Evolutionary conservation across 192 early-diverging fungal genomes (phyloP).

Genomic region (Entomortierella parvispora): DNA sequence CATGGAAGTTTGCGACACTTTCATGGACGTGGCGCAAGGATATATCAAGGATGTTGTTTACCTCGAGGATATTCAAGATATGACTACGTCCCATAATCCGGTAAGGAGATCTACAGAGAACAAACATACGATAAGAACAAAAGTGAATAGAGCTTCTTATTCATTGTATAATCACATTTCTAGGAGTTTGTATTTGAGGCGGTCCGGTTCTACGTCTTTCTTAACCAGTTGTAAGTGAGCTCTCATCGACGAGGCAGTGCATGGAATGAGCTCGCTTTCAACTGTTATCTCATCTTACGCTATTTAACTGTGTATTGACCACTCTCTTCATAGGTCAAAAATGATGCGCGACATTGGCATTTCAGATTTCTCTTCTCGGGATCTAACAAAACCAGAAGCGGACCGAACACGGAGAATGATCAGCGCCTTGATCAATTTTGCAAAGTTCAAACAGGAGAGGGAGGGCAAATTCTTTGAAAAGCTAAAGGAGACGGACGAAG

Average conservation of each 20-base stretch:
- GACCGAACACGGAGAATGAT: constrained; percentile 74
- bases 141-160: background rate
- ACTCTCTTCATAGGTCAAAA: constrained; percentile 48
- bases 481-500: constrained; percentile 6
- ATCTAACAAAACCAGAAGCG: constrained; percentile 83
- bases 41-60: constrained; percentile 63
- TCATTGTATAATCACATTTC: constrained; percentile 3
- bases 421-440: constrained; percentile 89
- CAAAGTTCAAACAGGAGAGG: constrained; percentile 87
- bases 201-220: constrained; percentile 33
- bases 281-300: background rate
- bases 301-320: background rate
- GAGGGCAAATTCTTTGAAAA: constrained; percentile 21
- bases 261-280: too few relatives aligned
- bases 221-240: constrained; percentile 35
- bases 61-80: constrained; percentile 36
- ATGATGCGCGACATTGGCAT: constrained; percentile 79
- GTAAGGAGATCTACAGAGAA: background rate
- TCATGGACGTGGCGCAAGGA: constrained; percentile 77
- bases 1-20: constrained; percentile 75
- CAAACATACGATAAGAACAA: background rate
- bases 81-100: constrained; percentile 2
- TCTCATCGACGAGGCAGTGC: too few relatives aligned
- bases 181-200: constrained; percentile 34
- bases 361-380: constrained; percentile 79